Conservation (phyloP, 176 grass and related monocot species). For the Microstegium vimineum region DNA sequence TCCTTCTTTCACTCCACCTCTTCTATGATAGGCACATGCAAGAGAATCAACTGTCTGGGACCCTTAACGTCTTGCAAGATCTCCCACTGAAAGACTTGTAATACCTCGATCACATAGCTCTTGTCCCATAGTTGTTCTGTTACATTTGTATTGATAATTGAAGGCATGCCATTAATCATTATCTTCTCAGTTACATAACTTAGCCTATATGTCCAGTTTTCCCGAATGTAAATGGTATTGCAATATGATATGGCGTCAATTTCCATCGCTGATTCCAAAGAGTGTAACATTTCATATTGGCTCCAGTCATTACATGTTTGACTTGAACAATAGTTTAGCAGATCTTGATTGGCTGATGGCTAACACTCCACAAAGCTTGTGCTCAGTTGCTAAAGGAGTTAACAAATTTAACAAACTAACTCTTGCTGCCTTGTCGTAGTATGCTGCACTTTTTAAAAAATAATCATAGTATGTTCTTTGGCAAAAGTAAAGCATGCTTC, state of each 20-base stretch:
- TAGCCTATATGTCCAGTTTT: background rate
- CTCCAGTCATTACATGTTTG: background rate
- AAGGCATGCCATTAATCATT: slow-evolving; percentile 11
- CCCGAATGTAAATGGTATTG: background rate
- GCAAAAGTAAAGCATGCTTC: background rate
- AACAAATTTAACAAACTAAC: background rate
- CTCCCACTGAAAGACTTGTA: slow-evolving; percentile 91
- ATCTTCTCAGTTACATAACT: slow-evolving; percentile 7
- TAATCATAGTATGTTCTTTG: too few species aligned
- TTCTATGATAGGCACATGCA: slow-evolving; percentile 60
- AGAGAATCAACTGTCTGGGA: slow-evolving; percentile 75
- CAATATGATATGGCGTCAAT: background rate
- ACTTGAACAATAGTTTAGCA: slow-evolving; percentile 4
- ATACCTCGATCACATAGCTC: background rate
- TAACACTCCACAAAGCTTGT: background rate
- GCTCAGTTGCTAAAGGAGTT: background rate
- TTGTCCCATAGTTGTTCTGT: background rate
- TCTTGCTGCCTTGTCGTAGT: background rate
- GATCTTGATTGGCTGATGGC: background rate
- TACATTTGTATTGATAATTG: background rate
- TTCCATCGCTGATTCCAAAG: background rate
- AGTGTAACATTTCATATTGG: background rate
- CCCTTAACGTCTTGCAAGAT: slow-evolving; percentile 72
- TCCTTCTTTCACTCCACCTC: background rate
- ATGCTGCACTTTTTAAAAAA: background rate